phyloP scores from a whole-genome alignment of 2,329 filamentous ascomycete species.

The Ascochyta pisi region DNA sequence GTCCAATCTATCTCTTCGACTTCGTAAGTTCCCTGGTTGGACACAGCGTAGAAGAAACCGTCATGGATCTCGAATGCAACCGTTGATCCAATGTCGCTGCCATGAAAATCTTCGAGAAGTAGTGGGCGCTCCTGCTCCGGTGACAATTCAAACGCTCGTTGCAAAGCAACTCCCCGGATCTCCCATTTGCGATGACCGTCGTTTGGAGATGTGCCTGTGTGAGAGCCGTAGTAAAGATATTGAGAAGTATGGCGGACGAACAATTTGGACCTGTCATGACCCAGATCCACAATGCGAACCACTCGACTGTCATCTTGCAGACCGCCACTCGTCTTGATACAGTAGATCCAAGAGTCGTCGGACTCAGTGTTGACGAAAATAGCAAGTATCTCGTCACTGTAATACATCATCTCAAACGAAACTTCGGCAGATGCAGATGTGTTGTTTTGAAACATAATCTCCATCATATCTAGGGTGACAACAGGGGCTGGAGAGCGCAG shows the following conservation, averaged over 20 bases:
- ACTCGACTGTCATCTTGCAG: constrained; percentile 45
- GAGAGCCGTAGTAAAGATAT: constrained; percentile 72
- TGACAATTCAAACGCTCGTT: neutral
- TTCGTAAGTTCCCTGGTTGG: constrained; percentile 68
- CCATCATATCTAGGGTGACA: constrained; percentile 29
- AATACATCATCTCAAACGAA: constrained; percentile 34
- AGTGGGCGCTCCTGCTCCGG: constrained; percentile 49
- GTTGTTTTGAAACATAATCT: neutral
- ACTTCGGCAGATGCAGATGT: neutral
- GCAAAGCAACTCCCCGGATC: constrained; percentile 55
- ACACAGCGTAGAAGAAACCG: constrained; percentile 71
- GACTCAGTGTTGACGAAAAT: constrained; percentile 20
- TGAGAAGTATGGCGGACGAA: constrained; percentile 70
- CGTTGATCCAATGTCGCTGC: constrained; percentile 69
- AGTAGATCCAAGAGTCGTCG: constrained; percentile 10
- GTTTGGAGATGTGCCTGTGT: constrained; percentile 57
- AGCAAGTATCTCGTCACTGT: constrained; percentile 43
- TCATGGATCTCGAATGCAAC: constrained; percentile 76
- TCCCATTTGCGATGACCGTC: constrained; percentile 69
- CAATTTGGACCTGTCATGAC: constrained; percentile 56
- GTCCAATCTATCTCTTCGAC: constrained; percentile 70
- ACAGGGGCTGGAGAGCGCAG: constrained; percentile 51
- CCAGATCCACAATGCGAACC: constrained; percentile 33
- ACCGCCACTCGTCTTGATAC: constrained; percentile 31
- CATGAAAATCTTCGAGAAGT: constrained; percentile 65